Evolutionary conservation across 2,329 filamentous ascomycete genomes (phyloP).

Genomic region (Didymella keratinophila): DNA sequence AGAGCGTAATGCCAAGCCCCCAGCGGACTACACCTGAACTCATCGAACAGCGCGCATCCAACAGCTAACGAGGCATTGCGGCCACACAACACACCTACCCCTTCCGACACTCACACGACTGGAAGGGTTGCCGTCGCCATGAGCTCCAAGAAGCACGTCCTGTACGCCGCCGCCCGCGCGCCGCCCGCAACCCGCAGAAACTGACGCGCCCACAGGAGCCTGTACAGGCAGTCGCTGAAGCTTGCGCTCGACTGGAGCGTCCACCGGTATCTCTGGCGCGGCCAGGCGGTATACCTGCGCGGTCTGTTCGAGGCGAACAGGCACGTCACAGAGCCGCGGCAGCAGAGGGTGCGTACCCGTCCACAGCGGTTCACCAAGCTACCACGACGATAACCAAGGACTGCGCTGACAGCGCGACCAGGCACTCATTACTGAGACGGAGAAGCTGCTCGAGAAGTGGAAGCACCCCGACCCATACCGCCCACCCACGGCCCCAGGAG

Average conservation of each 20-base stretch:
- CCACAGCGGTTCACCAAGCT: conserved; percentile 3
- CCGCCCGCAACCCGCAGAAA: conserved; percentile 27
- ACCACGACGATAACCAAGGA: conserved; percentile 4
- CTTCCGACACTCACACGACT: conserved; percentile 24
- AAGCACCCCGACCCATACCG: conserved; percentile 96
- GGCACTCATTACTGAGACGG: conserved; percentile 86
- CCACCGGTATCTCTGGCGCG: conserved; percentile 90
- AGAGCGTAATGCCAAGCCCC: conserved; percentile 31
- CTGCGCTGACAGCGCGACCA: conserved; percentile 53
- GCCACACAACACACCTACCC: conserved; percentile 25
- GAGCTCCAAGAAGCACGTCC: conserved; percentile 51
- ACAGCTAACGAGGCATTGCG: conserved; percentile 42
- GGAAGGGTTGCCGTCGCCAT: conserved; percentile 41
- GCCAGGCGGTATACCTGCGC: conserved; percentile 94
- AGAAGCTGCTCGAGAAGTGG: conserved; percentile 88
- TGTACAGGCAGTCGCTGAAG: conserved; percentile 94
- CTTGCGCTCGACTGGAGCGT: conserved; percentile 95
- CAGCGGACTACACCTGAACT: conserved; percentile 30
- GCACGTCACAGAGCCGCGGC: conserved; percentile 80
- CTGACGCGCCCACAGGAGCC: conserved; percentile 59
- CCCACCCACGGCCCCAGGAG: conserved; percentile 90
- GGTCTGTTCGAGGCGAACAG: conserved; percentile 95
- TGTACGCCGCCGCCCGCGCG: conserved; percentile 38
- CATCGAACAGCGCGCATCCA: conserved; percentile 23
- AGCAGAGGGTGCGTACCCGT: conserved; percentile 73